Percentiles rank a stretch among this genome's conserved stretches.
phyloP scores from a whole-genome alignment of 2,329 filamentous ascomycete genomes.

The Talaromyces sp. region DNA sequence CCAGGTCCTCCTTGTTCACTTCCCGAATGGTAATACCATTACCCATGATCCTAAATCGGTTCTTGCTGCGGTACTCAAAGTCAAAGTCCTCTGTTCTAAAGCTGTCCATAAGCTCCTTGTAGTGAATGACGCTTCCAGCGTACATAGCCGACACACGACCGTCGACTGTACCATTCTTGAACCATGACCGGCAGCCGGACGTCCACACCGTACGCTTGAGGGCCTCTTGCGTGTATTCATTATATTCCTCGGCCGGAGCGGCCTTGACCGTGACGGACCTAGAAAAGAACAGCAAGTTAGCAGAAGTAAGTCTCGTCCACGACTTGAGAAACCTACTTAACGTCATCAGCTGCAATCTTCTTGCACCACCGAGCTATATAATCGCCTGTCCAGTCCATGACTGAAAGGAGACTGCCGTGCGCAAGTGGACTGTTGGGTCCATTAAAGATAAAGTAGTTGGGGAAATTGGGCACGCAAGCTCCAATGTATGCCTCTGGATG shows the following conservation, averaged over 20 bases:
- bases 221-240: not conserved
- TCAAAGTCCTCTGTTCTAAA: slow-evolving; percentile 19
- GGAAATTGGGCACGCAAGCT: slow-evolving; percentile 45
- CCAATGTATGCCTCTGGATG: slow-evolving; percentile 45
- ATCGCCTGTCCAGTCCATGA: slow-evolving; percentile 18
- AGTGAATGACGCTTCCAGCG: slow-evolving; percentile 25
- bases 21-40: slow-evolving; percentile 17
- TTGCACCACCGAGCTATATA: slow-evolving; percentile 19
- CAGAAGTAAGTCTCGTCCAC: too few species aligned
- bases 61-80: slow-evolving; percentile 19
- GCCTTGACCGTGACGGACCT: too few species aligned
- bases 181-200: slow-evolving; percentile 3
- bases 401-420: slow-evolving; percentile 22
- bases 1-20: not conserved
- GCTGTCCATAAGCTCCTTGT: slow-evolving; percentile 2
- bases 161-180: slow-evolving; percentile 23
- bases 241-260: not conserved
- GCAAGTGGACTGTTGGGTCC: slow-evolving; percentile 19
- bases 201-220: slow-evolving; percentile 6
- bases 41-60: slow-evolving; percentile 21
- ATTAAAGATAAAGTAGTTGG: slow-evolving; percentile 41
- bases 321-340: too few species aligned
- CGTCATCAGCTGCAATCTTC: too few species aligned
- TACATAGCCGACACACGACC: slow-evolving; percentile 22
- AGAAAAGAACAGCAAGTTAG: too few species aligned